A percentile compares a stretch with the other conserved stretches of the same genome.
phyloP scores from a whole-genome alignment of 371 early-diverging fungal species.

The Circinella minor region DNA sequence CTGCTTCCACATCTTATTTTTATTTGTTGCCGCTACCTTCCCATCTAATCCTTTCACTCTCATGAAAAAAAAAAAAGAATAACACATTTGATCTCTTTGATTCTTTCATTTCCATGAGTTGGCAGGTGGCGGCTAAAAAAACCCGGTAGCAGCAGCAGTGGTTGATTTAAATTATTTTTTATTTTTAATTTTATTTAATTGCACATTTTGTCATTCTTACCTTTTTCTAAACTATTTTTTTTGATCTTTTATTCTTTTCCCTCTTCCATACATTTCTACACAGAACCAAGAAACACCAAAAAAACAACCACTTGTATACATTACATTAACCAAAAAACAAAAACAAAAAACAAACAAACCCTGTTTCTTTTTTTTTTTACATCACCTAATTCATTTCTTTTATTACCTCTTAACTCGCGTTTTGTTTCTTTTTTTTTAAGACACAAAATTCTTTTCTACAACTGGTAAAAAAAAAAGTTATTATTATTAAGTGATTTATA shows the following conservation, averaged over 20 bases:
- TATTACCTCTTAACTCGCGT: not conserved
- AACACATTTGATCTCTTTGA: not conserved
- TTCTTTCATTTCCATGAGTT: not conserved
- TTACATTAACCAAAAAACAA: not conserved
- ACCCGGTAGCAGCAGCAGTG: not conserved
- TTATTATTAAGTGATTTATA: too few species aligned
- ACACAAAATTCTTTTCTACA: too few species aligned
- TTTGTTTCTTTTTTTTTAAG: not conserved
- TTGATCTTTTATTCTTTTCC: too few species aligned
- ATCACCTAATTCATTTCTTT: not conserved
- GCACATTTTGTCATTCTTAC: not conserved
- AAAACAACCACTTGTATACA: not conserved
- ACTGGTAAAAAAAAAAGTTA: too few species aligned
- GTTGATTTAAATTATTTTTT: not conserved
- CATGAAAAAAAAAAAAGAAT: not conserved
- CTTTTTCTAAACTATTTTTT: too few species aligned
- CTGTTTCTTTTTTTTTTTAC: not conserved
- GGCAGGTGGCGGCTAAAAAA: slow-evolving; percentile 1
- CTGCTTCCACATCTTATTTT: not conserved
- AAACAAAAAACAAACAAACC: not conserved
- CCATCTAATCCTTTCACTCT: not conserved
- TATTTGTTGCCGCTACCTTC: not conserved
- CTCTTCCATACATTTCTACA: not conserved
- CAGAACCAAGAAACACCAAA: slow-evolving; percentile 5
- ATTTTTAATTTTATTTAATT: not conserved